Conservation (phyloP, 768 basidiomycete species). For the Podaxis sp. region DNA sequence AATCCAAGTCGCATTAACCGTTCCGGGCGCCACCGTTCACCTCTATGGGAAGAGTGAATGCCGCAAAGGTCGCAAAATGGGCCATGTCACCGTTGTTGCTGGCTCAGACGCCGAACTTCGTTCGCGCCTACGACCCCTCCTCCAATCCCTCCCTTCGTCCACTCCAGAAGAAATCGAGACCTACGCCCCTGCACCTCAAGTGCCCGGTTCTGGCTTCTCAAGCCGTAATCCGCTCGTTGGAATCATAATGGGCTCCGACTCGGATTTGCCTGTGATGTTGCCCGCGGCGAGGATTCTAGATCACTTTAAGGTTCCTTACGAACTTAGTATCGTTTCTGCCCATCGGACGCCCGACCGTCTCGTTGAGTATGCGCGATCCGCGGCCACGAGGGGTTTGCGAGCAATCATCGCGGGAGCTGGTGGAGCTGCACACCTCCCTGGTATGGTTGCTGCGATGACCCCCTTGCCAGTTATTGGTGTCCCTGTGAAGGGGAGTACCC, state of each 20-base stretch:
- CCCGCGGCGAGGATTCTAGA: conserved; percentile 85
- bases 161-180: conserved; percentile 47
- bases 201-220: conserved; percentile 52
- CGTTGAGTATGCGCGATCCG: conserved; percentile 76
- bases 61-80: conserved; percentile 94
- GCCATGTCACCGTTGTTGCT: conserved; percentile 90
- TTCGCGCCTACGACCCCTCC: conserved; percentile 68
- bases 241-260: conserved; percentile 98
- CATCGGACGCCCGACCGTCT: conserved; percentile 92
- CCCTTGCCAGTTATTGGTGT: conserved; percentile 92
- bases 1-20: conserved; percentile 56
- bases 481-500: conserved; percentile 89
- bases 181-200: conserved; percentile 48
- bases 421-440: conserved; percentile 97
- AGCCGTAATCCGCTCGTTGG: conserved; percentile 78
- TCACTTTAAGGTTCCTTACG: conserved; percentile 82
- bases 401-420: conserved; percentile 94
- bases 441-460: conserved; percentile 97
- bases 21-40: conserved; percentile 80
- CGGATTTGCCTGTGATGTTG: conserved; percentile 92
- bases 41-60: conserved; percentile 94
- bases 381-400: conserved; percentile 63
- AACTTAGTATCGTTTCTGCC: conserved; percentile 94
- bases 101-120: conserved; percentile 75
- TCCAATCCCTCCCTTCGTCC: conserved; percentile 59